phyloP scores from a whole-genome alignment of 1,139 yeast species.

The Taphrina populina region DNA sequence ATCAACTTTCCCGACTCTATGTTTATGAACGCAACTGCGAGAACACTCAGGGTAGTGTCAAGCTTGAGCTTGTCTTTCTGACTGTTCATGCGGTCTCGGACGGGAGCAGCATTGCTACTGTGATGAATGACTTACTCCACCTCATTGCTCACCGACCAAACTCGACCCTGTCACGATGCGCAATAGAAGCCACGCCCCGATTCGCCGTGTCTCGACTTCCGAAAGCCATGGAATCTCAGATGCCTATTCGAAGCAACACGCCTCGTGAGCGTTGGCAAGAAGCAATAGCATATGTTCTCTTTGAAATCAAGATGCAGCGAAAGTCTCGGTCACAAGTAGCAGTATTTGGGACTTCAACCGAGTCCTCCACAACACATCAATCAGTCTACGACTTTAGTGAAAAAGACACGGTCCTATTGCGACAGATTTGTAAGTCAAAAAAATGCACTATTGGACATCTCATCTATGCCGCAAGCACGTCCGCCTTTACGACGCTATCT shows the following conservation, averaged over 20 bases:
- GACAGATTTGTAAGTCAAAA: constrained; percentile 3
- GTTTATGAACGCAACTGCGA: not conserved
- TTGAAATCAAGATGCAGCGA: not conserved
- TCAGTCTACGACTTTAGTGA: constrained; percentile 8
- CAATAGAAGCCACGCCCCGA: not conserved
- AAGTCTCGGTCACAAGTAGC: not conserved
- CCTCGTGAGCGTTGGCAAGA: constrained; percentile 11
- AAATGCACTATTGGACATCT: constrained; percentile 21
- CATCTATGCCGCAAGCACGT: constrained; percentile 23
- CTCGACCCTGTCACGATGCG: not conserved
- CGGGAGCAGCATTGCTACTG: constrained; percentile 10
- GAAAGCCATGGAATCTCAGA: constrained; percentile 15
- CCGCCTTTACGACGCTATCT: constrained; percentile 10
- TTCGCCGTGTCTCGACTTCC: constrained; percentile 4
- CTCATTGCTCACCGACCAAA: not conserved
- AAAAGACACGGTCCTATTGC: not conserved
- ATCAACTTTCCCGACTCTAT: constrained; percentile 6
- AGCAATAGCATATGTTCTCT: constrained; percentile 15
- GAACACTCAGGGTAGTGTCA: not conserved
- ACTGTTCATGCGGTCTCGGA: constrained; percentile 20
- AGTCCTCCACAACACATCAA: constrained; percentile 13
- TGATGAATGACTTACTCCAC: constrained; percentile 10
- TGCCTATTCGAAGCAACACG: constrained; percentile 8
- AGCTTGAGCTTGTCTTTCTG: constrained; percentile 6
- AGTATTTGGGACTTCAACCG: not conserved